phyloP scores from a whole-genome alignment of 371 early-diverging fungal species.

The Capillidium heterosporum region DNA sequence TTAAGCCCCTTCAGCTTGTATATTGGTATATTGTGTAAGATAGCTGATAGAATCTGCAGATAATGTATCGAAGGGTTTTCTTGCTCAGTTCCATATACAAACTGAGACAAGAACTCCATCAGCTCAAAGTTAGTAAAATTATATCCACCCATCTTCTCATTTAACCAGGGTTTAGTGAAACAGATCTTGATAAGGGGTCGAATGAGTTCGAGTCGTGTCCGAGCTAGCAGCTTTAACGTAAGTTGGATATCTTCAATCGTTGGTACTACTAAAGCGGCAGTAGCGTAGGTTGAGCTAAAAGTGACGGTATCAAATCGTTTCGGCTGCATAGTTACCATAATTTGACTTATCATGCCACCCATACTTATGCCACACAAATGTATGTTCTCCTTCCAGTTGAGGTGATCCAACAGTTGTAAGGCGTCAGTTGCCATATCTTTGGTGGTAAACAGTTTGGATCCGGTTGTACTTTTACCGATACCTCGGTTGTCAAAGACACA shows the following conservation, averaged over 20 bases:
- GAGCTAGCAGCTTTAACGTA: not conserved
- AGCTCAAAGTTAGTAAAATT: not conserved
- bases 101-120: not conserved
- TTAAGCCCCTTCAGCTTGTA: not conserved
- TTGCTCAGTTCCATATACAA: not conserved
- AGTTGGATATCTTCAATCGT: slow-evolving; percentile 1
- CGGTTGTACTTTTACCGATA: slow-evolving; percentile 24
- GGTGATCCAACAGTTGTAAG: slow-evolving; percentile 29
- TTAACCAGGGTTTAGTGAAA: not conserved
- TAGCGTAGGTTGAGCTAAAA: slow-evolving; percentile 17
- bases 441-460: slow-evolving; percentile 21
- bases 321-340: slow-evolving; percentile 21
- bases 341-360: slow-evolving; percentile 59
- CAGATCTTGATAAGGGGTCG: slow-evolving; percentile 1
- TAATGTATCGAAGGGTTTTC: not conserved
- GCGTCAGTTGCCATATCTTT: slow-evolving; percentile 53
- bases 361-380: slow-evolving; percentile 55
- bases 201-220: not conserved
- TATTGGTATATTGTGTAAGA: slow-evolving; percentile 1
- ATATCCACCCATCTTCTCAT: not conserved
- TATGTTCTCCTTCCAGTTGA: slow-evolving; percentile 38
- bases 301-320: slow-evolving; percentile 19
- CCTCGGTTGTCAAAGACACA: slow-evolving; percentile 70
- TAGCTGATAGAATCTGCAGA: not conserved
- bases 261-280: not conserved